phyloP scores from a whole-genome alignment of 2,329 filamentous ascomycete genomes.

The Boeremia exigua region DNA sequence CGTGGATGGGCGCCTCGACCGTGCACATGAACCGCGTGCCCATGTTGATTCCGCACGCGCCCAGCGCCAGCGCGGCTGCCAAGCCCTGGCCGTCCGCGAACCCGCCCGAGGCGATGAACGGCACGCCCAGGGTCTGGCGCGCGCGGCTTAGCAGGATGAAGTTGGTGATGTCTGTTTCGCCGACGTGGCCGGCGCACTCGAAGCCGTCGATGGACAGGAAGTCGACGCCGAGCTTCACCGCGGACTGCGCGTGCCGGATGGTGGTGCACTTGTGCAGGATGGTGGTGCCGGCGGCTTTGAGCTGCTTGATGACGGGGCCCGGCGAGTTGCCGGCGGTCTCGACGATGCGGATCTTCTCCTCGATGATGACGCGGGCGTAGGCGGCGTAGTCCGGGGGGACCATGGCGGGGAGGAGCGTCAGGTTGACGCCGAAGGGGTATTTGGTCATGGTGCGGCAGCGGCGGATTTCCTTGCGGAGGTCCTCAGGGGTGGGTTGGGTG shows the following conservation, averaged over 20 bases:
- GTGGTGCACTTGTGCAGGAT: slow-evolving; percentile 98
- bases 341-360: slow-evolving; percentile 89
- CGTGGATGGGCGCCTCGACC: slow-evolving; percentile 87
- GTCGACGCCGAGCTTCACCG: slow-evolving; percentile 92
- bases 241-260: slow-evolving; percentile 89
- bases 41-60: slow-evolving; percentile 97
- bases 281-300: slow-evolving; percentile 79
- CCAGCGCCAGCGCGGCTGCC: slow-evolving; percentile 86
- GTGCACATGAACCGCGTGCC: slow-evolving; percentile 98
- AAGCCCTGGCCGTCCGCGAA: slow-evolving; percentile 95
- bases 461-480: slow-evolving; percentile 90
- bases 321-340: slow-evolving; percentile 93
- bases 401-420: slow-evolving; percentile 89
- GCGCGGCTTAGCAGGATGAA: slow-evolving; percentile 87
- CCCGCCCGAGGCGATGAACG: slow-evolving; percentile 94
- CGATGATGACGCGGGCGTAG: slow-evolving; percentile 90
- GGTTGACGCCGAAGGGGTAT: slow-evolving; percentile 88
- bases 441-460: slow-evolving; percentile 80
- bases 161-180: slow-evolving; percentile 87
- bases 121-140: slow-evolving; percentile 80
- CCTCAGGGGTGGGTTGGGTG: slow-evolving; percentile 90
- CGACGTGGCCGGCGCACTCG: slow-evolving; percentile 91
- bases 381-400: slow-evolving; percentile 90
- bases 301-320: slow-evolving; percentile 84
- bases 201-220: slow-evolving; percentile 98